Conservation (phyloP, 345 rosid species). For the Populus nigra region DNA sequence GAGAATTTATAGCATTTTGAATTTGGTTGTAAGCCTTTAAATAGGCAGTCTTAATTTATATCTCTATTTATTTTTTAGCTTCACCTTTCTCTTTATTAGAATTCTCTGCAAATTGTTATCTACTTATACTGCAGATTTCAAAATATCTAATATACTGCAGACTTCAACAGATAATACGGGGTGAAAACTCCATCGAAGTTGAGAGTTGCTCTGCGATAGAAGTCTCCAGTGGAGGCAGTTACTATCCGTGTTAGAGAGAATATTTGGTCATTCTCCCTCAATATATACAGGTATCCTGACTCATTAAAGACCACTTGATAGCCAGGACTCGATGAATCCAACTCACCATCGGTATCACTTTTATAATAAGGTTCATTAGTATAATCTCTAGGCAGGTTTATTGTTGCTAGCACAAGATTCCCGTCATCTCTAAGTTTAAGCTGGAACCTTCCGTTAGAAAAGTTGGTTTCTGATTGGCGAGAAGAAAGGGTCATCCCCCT, state of each 20-base stretch:
- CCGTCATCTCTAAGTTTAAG: constrained; percentile 27
- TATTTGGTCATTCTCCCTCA: constrained; percentile 13
- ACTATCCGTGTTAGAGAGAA: neutral
- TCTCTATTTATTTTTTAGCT: fast-evolving
- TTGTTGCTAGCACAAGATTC: constrained; percentile 27
- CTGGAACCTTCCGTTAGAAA: constrained; percentile 40
- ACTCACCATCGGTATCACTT: constrained; percentile 4
- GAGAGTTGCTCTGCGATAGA: constrained; percentile 30
- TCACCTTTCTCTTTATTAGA: too few species aligned
- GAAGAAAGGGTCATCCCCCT: constrained; percentile 17
- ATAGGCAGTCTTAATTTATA: too few species aligned
- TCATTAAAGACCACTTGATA: constrained; percentile 21
- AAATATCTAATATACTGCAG: too few species aligned
- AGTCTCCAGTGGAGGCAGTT: too few species aligned
- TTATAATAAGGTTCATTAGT: constrained; percentile 22
- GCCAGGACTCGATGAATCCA: constrained; percentile 19
- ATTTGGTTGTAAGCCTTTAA: too few species aligned
- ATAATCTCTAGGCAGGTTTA: constrained; percentile 16
- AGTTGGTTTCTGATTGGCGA: constrained; percentile 23
- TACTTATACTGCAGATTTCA: too few species aligned
- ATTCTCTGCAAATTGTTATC: too few species aligned
- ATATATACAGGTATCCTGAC: constrained; percentile 26
- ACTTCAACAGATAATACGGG: neutral
- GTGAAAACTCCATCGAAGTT: constrained; percentile 40
- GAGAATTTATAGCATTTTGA: too few species aligned